Percentiles rank a stretch among this genome's conserved stretches.
Evolutionary conservation across 257 asterid species (phyloP).

Genomic region (Ophiorrhiza pumila): DNA sequence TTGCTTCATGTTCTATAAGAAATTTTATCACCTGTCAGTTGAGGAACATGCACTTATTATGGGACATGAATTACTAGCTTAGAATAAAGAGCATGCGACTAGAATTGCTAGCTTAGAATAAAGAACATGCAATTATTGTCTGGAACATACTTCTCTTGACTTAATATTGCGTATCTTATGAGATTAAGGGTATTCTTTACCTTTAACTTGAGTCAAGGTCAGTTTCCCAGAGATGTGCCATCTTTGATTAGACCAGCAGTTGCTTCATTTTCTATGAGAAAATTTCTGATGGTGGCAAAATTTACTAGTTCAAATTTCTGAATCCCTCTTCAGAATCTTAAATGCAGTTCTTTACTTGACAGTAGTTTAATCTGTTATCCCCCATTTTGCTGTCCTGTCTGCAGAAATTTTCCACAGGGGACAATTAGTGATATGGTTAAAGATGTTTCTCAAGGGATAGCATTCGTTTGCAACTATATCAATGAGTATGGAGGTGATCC

Average conservation of each 20-base stretch:
- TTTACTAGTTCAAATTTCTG: background rate
- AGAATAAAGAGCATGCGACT: no score
- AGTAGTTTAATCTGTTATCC: background rate
- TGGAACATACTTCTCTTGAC: background rate
- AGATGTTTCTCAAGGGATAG: slow-evolving; percentile 80
- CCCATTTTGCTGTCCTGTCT: slow-evolving; percentile 11
- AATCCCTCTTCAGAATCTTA: background rate
- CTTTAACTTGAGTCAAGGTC: background rate
- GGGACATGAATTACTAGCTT: background rate
- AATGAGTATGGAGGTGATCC: slow-evolving; percentile 89
- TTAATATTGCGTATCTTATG: background rate
- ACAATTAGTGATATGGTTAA: slow-evolving; percentile 89
- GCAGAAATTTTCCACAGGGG: slow-evolving; percentile 99
- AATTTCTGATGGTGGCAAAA: background rate
- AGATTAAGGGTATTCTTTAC: background rate
- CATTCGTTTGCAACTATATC: slow-evolving; percentile 60
- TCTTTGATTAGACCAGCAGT: background rate
- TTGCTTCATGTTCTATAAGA: background rate
- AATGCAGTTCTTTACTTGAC: background rate
- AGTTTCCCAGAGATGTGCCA: slow-evolving; percentile 2
- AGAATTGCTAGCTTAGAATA: background rate
- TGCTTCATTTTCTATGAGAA: background rate
- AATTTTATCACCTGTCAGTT: background rate
- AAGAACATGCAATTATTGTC: no score
- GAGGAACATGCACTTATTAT: background rate